phyloP scores from a whole-genome alignment of 75 land plant genomes.

The Cupressus sempervirens region DNA sequence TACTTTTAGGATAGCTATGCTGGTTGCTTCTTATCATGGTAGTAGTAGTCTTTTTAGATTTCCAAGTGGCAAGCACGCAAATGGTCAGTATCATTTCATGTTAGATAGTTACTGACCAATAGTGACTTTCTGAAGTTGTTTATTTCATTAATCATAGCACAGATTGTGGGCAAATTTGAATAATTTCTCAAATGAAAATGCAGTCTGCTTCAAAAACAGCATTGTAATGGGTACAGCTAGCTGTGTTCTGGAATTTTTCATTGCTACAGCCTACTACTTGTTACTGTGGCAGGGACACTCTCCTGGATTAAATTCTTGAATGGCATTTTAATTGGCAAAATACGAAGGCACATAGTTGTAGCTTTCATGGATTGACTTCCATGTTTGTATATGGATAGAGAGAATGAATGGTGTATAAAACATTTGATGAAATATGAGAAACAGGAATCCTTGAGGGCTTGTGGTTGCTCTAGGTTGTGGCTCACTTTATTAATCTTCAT shows the following conservation, averaged over 20 bases:
- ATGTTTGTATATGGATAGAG: no score
- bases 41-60: not conserved
- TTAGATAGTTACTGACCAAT: not conserved
- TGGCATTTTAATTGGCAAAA: not conserved
- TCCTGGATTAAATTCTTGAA: not conserved
- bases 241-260: not conserved
- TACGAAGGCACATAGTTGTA: not conserved
- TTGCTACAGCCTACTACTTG: not conserved
- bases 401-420: no score
- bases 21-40: not conserved
- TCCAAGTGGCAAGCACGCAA: not conserved
- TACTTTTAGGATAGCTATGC: not conserved
- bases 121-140: no score
- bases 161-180: not conserved
- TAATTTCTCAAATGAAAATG: not conserved
- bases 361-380: no score
- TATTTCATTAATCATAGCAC: no score
- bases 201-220: not conserved
- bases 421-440: not conserved
- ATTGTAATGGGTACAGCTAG: not conserved
- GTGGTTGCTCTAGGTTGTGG: not conserved
- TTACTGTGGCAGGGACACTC: not conserved
- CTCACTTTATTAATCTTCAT: not conserved
- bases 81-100: not conserved
- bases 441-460: not conserved